Percentiles rank a stretch among this genome's conserved stretches.
Evolutionary conservation across 768 basidiomycete species (phyloP).

Genomic region (Amanita fuliginea): DNA sequence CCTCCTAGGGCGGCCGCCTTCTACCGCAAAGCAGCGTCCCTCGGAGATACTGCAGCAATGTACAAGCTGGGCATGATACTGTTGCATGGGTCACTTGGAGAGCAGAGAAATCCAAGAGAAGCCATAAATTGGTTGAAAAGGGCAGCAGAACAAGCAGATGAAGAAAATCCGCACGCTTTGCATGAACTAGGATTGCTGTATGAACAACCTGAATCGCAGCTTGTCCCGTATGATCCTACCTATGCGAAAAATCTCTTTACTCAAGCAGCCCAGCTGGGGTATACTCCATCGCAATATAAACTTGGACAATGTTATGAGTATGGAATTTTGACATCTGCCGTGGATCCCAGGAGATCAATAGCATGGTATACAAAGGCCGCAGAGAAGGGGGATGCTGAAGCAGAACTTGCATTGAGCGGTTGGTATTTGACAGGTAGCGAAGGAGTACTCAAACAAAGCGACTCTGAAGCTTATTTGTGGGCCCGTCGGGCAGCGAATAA

Average conservation of each 20-base stretch:
- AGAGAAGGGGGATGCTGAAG: slow-evolving; percentile 90
- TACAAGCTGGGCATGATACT: slow-evolving; percentile 99
- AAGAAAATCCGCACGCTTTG: slow-evolving; percentile 94
- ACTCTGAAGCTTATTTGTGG: slow-evolving; percentile 99
- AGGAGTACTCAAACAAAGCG: slow-evolving; percentile 93
- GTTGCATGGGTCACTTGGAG: slow-evolving; percentile 72
- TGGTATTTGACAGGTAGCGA: slow-evolving; percentile 98
- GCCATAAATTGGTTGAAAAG: slow-evolving; percentile 91
- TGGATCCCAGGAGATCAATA: slow-evolving; percentile 89
- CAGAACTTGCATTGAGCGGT: slow-evolving; percentile 91
- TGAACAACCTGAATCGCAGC: slow-evolving; percentile 53
- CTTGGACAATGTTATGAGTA: slow-evolving; percentile 95
- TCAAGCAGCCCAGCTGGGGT: slow-evolving; percentile 87
- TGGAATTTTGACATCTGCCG: slow-evolving; percentile 76
- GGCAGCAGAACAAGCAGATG: slow-evolving; percentile 95
- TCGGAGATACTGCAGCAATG: slow-evolving; percentile 98
- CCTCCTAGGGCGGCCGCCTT: slow-evolving; percentile 85
- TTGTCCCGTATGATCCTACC: slow-evolving; percentile 70
- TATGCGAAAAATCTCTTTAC: slow-evolving; percentile 83
- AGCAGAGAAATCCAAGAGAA: slow-evolving; percentile 80
- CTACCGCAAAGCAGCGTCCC: slow-evolving; percentile 91
- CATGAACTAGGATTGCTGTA: slow-evolving; percentile 89
- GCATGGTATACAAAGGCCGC: slow-evolving; percentile 99
- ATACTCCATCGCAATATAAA: slow-evolving; percentile 90
- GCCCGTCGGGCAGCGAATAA: slow-evolving; percentile 94